phyloP scores from a whole-genome alignment of 768 basidiomycete genomes.

The Amanita rimosa region DNA sequence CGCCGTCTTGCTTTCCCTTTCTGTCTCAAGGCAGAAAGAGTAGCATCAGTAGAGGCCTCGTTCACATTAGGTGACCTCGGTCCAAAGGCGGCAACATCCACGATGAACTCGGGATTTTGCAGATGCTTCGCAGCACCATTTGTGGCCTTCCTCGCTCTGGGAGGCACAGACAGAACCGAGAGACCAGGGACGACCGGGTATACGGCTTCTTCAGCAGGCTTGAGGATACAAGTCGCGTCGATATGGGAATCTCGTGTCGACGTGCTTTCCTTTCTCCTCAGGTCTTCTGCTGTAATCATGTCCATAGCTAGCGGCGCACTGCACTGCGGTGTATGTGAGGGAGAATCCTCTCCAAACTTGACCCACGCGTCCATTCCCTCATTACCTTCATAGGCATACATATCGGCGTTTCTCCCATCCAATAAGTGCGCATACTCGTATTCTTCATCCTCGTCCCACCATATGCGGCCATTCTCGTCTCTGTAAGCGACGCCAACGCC shows the following conservation, averaged over 20 bases:
- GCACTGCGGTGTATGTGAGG: background rate
- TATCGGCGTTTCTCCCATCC: conserved; percentile 20
- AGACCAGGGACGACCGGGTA: conserved; percentile 24
- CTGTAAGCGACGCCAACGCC: conserved; percentile 44
- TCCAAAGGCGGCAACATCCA: conserved; percentile 24
- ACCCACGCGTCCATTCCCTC: conserved; percentile 21
- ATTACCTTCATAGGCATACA: conserved; percentile 17
- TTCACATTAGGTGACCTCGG: conserved; percentile 13
- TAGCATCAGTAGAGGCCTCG: conserved; percentile 2
- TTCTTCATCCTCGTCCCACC: conserved; percentile 66
- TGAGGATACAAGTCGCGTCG: background rate
- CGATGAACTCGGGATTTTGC: conserved; percentile 21
- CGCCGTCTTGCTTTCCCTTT: conserved; percentile 20
- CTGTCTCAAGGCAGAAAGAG: conserved; percentile 3
- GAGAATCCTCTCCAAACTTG: conserved; percentile 24
- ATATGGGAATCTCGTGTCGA: conserved; percentile 1
- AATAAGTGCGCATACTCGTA: conserved; percentile 59
- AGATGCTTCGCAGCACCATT: conserved; percentile 17
- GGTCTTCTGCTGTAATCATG: background rate
- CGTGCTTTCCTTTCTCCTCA: background rate
- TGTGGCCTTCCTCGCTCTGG: conserved; percentile 19
- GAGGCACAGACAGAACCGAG: conserved; percentile 25
- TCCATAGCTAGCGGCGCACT: background rate
- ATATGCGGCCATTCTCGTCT: conserved; percentile 51
- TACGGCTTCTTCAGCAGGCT: conserved; percentile 14